phyloP scores from a whole-genome alignment of 2,329 filamentous ascomycete species.

The Fusarium heterosporum region DNA sequence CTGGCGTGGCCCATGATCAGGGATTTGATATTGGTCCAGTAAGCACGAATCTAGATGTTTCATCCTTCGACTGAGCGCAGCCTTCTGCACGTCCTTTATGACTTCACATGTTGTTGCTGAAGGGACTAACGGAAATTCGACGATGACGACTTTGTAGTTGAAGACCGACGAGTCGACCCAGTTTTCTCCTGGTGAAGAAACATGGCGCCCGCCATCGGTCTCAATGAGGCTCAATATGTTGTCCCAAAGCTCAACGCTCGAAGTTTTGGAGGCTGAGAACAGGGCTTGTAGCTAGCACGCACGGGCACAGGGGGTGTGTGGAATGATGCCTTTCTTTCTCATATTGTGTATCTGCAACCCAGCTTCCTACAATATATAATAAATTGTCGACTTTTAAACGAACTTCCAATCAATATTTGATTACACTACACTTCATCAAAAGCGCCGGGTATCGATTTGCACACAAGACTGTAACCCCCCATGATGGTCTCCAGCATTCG shows the following conservation, averaged over 20 bases:
- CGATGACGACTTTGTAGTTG: conserved; percentile 21
- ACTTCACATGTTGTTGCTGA: conserved; percentile 31
- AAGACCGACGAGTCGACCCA: conserved; percentile 14
- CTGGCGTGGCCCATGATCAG: conserved; percentile 35
- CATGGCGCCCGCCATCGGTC: conserved; percentile 11
- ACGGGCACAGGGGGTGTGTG: too few relatives aligned
- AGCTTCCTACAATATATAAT: too few relatives aligned
- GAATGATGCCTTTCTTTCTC: too few relatives aligned
- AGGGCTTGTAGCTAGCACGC: too few relatives aligned
- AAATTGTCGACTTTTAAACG: too few relatives aligned
- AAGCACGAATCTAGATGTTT: conserved; percentile 43
- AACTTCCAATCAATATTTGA: too few relatives aligned
- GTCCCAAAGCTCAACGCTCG: not conserved
- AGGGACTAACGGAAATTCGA: conserved; percentile 4
- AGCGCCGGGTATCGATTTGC: too few relatives aligned
- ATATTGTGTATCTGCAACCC: too few relatives aligned
- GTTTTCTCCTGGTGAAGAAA: conserved; percentile 11
- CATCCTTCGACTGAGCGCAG: conserved; percentile 40
- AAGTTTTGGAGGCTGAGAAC: not conserved
- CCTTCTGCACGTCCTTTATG: conserved; percentile 12
- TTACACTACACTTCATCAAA: too few relatives aligned
- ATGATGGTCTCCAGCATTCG: conserved; percentile 11
- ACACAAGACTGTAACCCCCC: not conserved
- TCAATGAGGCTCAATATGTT: conserved; percentile 3
- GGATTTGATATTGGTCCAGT: conserved; percentile 22